These are phyloP conservation scores for Geranomyces variabilis DNA, from an alignment of 192 early-diverging fungal genomes.

Conservation along the genomic window DNA sequence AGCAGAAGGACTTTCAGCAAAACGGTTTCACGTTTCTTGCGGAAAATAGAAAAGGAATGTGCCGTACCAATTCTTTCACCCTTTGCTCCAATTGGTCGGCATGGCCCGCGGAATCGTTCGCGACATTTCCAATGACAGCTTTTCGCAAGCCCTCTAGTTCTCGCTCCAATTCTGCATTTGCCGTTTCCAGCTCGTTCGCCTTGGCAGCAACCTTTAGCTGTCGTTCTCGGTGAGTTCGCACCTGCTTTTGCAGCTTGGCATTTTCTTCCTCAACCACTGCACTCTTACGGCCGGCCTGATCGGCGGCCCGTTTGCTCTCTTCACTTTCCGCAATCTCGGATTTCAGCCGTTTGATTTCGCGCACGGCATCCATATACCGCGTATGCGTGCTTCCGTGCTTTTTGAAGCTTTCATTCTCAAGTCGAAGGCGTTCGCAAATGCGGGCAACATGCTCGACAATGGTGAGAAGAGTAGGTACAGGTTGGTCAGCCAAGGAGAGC, in stretches of 20 bases:
- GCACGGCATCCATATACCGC: conserved; percentile 44
- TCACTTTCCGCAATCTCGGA: conserved; percentile 29
- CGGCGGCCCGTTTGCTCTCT: conserved; percentile 24
- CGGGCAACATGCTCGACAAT: conserved; percentile 40
- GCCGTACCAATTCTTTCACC: conserved; percentile 22
- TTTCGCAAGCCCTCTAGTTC: conserved; percentile 28
- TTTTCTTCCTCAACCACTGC: conserved; percentile 43
- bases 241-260: conserved; percentile 34
- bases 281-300: conserved; percentile 17
- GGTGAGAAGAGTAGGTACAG: conserved; percentile 15
- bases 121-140: conserved; percentile 12
- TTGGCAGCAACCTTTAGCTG: conserved; percentile 7
- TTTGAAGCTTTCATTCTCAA: conserved; percentile 39
- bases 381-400: conserved; percentile 25
- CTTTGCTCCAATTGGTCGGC: conserved; percentile 13
- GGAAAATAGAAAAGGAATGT: background rate
- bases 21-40: too few relatives aligned
- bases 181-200: conserved; percentile 27
- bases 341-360: conserved; percentile 43
- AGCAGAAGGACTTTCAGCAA: too few relatives aligned
- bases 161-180: conserved; percentile 31
- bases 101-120: background rate
- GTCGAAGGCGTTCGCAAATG: conserved; percentile 32
- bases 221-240: conserved; percentile 38
- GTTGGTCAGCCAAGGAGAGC: conserved; percentile 31